Evolutionary conservation across 768 basidiomycete species (phyloP), one percentile per base, ranked within the genome.

Genomic region (Hemileccinum rubropunctum): DNA sequence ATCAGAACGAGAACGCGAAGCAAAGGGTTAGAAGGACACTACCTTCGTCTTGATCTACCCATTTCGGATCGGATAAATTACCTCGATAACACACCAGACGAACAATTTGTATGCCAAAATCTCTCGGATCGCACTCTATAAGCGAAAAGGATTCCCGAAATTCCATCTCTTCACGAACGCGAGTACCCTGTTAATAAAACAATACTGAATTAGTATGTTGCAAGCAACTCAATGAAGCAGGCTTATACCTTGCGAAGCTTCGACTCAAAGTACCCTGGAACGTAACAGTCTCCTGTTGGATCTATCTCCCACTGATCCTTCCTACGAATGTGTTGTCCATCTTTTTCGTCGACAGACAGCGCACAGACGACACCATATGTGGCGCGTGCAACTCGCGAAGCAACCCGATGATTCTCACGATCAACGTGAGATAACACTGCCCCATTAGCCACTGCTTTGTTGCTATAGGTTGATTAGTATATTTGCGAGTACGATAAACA

Each of bases 1-100:
- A 18, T 53, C 38, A 51, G 35, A 36, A 30, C 17, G 12, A 3
- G 3, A 18, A 20, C 28, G 15, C 7, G 10, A 34, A 15, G 4
- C 4, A 6, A 5, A 27, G 9, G 28, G 13, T 2, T 23, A 12
- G 11, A 30, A 26, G 32, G n/a, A 38, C 44, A 48, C 39, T 10
- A n/a, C 56, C 18, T 50, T 6, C 17, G 32, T 58, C 57, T 40
- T 54, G 45, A 40, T 58, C 57, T 21, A 58, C 32, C 57, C 57
- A 58, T 33, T 39, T 17, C 2, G 56, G 57, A 11, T 54, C 9
- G 6, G 48, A 26, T 30, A 54, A 8, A 17, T 2, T n/a, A 7
- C 57, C 57, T 14, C 45, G 38, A 40, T 58, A 58, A 28, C 52
- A 46, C 6, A 40, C 18, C 9, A 58, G 32, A 17, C 51, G 27